A percentile compares a stretch with the other conserved stretches of the same genome.
Conservation (phyloP, 306 rosid species). For the Prunus salicina region DNA sequence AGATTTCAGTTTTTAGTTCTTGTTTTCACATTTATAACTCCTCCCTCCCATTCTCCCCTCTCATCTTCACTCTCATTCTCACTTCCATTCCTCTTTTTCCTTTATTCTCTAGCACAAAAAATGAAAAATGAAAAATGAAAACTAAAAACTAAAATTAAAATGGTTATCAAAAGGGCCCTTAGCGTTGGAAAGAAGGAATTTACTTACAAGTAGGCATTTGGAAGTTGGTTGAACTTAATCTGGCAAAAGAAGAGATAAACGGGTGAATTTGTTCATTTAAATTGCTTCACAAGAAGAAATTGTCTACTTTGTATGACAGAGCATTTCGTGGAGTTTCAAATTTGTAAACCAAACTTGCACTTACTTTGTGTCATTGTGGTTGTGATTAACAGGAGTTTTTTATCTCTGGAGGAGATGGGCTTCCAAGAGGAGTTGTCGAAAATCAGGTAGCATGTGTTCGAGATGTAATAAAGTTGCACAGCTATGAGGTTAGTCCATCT, state of each 20-base stretch:
- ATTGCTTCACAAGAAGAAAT: background rate
- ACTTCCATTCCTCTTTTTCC: no score
- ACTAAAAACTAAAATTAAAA: no score
- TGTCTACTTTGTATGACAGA: background rate
- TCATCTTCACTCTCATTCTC: no score
- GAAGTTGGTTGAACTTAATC: background rate
- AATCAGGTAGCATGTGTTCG: conserved; percentile 89
- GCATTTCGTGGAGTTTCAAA: background rate
- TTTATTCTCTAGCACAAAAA: no score
- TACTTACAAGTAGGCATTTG: background rate
- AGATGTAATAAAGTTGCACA: conserved; percentile 70
- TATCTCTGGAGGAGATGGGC: conserved; percentile 98
- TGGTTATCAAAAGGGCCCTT: no score
- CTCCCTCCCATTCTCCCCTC: no score
- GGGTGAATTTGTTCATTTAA: background rate
- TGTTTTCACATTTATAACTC: no score
- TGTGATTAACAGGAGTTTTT: conserved; percentile 70
- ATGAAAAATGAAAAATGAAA: no score
- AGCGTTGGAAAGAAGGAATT: background rate
- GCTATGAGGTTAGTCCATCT: conserved; percentile 66
- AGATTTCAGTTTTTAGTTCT: no score
- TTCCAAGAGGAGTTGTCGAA: conserved; percentile 96
- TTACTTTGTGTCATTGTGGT: conserved; percentile 1
- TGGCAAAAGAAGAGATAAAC: background rate
- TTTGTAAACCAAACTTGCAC: background rate